Base-by-base conservation (phyloP, 1,284 basidiomycete genomes). In the Apiotrichum brassicae region DNA sequence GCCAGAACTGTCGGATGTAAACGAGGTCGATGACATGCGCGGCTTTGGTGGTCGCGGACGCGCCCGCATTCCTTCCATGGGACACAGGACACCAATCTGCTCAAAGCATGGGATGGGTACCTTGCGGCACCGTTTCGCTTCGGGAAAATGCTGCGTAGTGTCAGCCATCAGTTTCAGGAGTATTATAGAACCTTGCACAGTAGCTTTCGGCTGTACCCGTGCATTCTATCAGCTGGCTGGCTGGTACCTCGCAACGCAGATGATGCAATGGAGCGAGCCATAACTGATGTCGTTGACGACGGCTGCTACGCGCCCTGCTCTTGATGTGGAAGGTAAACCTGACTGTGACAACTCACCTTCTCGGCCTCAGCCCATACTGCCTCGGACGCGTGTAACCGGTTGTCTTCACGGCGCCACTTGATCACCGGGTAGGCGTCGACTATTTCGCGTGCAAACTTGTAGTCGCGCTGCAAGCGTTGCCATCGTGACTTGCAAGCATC, bases 401-500 rank as follows among this genome's bases (percentile, higher is more conserved):
- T 49, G 6, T 56, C 56, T 4, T 39, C 39, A 9, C 53, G 42
- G 45, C 68, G 63, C 61, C 61, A 70, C 2, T 34, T 48, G 38
- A 70, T 64, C 3, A 63, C 65, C 6, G 59, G 58, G 25, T 61
- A 41, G 19, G 39, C 37, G 42, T 64, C 59, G 13, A 50, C 24
- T 44, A 65, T 57, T 23, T 68, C 63, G 23, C 63, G 66, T 9
- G 59, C 64, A 43, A 62, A 59, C 48, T 62, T 65, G 57, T 56
- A 70, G 43, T 70, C 66, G 24, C 68, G 51, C 51, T 70, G 68
- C 23, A 70, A 48, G 48, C 65, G 51, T 48, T 70, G 68, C 68
- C 68, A 70, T 11, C 66, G 54, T 26, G 63, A 64, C 53, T 68
- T 70, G 53, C 68, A 70, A 8, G 65, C 66, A 20, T 70, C 68